A percentile compares a stretch with the other conserved stretches of the same genome.
Conservation (phyloP, 768 basidiomycete genomes). For the Pleurotus eryngii region DNA sequence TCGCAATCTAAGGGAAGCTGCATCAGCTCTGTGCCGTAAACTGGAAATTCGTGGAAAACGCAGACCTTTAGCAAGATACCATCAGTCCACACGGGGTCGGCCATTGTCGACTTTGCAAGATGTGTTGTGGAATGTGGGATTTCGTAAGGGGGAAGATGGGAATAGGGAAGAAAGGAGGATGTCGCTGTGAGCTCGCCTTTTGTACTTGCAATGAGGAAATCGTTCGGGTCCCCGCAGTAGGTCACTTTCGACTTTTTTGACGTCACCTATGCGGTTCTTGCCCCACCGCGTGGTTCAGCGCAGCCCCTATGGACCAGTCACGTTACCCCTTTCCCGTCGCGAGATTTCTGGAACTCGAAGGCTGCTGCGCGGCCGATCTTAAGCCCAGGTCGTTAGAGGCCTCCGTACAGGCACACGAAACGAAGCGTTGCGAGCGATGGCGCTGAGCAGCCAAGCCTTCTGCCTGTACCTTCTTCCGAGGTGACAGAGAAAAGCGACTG, state of each 20-base stretch:
- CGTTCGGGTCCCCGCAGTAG: constrained; percentile 2
- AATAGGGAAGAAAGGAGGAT: constrained; percentile 3
- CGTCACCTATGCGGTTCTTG: not conserved
- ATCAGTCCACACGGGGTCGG: constrained; percentile 68
- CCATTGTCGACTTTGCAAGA: constrained; percentile 35
- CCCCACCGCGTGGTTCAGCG: too few species aligned
- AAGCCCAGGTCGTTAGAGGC: too few species aligned
- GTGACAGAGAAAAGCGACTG: too few species aligned
- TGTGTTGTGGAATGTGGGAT: not conserved
- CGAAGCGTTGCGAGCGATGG: too few species aligned
- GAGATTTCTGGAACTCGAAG: too few species aligned
- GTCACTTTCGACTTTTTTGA: not conserved
- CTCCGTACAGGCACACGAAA: too few species aligned
- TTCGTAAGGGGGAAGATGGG: constrained; percentile 13
- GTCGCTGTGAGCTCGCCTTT: not conserved
- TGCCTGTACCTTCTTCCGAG: too few species aligned
- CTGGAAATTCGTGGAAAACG: too few species aligned
- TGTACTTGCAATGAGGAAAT: constrained; percentile 6
- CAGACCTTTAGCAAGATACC: constrained; percentile 75
- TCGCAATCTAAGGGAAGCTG: constrained; percentile 49
- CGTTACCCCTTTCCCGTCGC: not conserved
- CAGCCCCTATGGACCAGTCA: not conserved
- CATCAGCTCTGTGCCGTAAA: too few species aligned
- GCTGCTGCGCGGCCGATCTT: too few species aligned
- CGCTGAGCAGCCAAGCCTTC: too few species aligned